phyloP scores from a whole-genome alignment of 1,284 basidiomycete species.

The Porphyrellus sp. region DNA sequence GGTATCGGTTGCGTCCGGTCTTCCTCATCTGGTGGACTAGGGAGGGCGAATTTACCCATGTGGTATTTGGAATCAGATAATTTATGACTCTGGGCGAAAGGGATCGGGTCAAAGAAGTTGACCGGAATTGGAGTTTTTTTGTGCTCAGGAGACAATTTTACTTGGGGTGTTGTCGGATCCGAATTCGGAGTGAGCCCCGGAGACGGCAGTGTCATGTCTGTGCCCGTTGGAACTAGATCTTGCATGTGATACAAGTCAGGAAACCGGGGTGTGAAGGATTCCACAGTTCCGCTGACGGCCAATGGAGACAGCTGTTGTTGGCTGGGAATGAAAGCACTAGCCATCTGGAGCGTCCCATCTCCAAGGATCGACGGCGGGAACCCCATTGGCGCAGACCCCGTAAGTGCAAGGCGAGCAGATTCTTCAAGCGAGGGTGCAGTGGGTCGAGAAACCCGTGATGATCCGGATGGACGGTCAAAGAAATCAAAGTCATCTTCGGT shows the following conservation, averaged over 20 bases:
- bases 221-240: slow-evolving; percentile 24
- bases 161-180: slow-evolving; percentile 51
- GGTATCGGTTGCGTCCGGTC: slow-evolving; percentile 36
- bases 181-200: slow-evolving; percentile 43
- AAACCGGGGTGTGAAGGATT: slow-evolving; percentile 34
- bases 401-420: slow-evolving; percentile 25
- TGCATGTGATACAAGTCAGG: slow-evolving; percentile 24
- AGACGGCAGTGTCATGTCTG: slow-evolving; percentile 40
- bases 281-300: slow-evolving; percentile 23
- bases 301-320: slow-evolving; percentile 34
- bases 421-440: slow-evolving; percentile 14
- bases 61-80: slow-evolving; percentile 68
- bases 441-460: slow-evolving; percentile 15
- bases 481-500: slow-evolving; percentile 80
- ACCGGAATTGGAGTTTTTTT: slow-evolving; percentile 5
- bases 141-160: slow-evolving; percentile 38
- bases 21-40: slow-evolving; percentile 56
- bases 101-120: slow-evolving; percentile 62
- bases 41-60: slow-evolving; percentile 69
- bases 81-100: slow-evolving; percentile 60
- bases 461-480: slow-evolving; percentile 54
- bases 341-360: slow-evolving; percentile 30
- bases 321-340: slow-evolving; percentile 23
- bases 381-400: slow-evolving; percentile 29
- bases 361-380: slow-evolving; percentile 35